These are phyloP conservation scores for Globisporangium spinosum DNA, from an alignment of 352 stramenopile genomes.

Conservation along the genomic window DNA sequence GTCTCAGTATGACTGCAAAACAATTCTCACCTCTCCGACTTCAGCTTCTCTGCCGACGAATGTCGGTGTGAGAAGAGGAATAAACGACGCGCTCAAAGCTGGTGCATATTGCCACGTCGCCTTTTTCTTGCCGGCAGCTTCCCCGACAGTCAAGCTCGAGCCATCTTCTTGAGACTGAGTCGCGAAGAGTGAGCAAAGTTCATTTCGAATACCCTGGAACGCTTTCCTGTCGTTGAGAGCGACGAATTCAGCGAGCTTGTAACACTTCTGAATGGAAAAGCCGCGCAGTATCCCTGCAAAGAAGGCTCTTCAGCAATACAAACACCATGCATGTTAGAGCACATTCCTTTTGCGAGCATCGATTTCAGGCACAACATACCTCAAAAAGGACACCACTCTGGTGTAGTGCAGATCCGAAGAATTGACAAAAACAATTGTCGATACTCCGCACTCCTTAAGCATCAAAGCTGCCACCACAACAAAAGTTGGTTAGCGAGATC, in stretches of 20 bases:
- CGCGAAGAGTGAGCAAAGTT: slow-evolving; percentile 33
- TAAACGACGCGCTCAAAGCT: slow-evolving; percentile 43
- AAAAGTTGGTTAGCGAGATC: not conserved
- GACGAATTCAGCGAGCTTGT: slow-evolving; percentile 35
- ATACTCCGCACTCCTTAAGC: slow-evolving; percentile 39
- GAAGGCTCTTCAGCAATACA: slow-evolving; percentile 35
- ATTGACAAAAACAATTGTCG: slow-evolving; percentile 58
- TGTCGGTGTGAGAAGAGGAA: slow-evolving; percentile 49
- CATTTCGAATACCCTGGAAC: slow-evolving; percentile 21
- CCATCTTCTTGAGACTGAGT: slow-evolving; percentile 10
- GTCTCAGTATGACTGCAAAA: not conserved
- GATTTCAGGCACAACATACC: slow-evolving; percentile 24
- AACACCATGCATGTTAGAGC: slow-evolving; percentile 6
- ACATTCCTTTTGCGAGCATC: not conserved
- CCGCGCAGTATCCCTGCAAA: slow-evolving; percentile 44
- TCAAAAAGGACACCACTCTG: slow-evolving; percentile 44
- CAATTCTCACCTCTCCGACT: slow-evolving; percentile 37
- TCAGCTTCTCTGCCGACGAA: slow-evolving; percentile 49
- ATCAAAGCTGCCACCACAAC: slow-evolving; percentile 33
- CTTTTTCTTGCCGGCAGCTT: slow-evolving; percentile 3
- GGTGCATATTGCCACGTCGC: slow-evolving; percentile 25
- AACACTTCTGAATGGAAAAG: slow-evolving; percentile 36
- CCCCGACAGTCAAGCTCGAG: slow-evolving; percentile 22
- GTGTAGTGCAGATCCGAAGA: slow-evolving; percentile 32
- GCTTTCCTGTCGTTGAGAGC: slow-evolving; percentile 37